phyloP scores from a whole-genome alignment of 371 early-diverging fungal species.

The Mucor velutinosus region DNA sequence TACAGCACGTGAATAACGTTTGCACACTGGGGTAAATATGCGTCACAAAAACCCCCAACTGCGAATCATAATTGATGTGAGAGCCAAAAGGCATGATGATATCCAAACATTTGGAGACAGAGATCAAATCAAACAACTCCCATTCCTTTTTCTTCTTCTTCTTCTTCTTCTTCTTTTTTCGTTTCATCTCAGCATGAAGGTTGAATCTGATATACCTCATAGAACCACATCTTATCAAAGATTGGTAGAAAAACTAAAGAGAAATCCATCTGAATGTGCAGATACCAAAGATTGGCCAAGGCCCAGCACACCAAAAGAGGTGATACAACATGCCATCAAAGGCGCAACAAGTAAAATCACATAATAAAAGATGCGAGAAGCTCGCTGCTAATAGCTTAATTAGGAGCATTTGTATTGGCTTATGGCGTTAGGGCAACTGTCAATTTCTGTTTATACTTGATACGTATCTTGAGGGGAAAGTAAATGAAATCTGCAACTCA shows the following conservation, averaged over 20 bases:
- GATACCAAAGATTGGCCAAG: constrained; percentile 42
- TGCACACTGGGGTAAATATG: constrained; percentile 11
- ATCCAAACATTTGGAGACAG: neutral
- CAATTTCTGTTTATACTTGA: constrained; percentile 50
- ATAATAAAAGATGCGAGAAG: neutral
- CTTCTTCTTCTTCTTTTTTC: neutral
- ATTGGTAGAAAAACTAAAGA: constrained; percentile 38
- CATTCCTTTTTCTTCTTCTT: neutral
- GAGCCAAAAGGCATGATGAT: neutral
- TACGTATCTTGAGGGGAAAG: constrained; percentile 50
- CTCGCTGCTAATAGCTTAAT: neutral
- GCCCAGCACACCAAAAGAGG: constrained; percentile 35
- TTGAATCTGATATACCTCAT: constrained; percentile 9
- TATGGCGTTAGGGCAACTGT: constrained; percentile 53
- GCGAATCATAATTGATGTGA: neutral
- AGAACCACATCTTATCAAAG: constrained; percentile 45
- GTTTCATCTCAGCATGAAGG: neutral
- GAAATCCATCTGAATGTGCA: constrained; percentile 37
- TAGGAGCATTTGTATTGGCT: constrained; percentile 53
- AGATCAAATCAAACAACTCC: neutral
- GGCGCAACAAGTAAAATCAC: constrained; percentile 47
- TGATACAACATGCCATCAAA: constrained; percentile 47
- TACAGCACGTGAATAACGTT: constrained; percentile 8
- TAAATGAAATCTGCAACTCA: constrained; percentile 13
- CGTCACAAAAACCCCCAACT: constrained; percentile 19